Base-by-base conservation (phyloP, 2,329 filamentous ascomycete genomes). In the Talaromyces sp. region DNA sequence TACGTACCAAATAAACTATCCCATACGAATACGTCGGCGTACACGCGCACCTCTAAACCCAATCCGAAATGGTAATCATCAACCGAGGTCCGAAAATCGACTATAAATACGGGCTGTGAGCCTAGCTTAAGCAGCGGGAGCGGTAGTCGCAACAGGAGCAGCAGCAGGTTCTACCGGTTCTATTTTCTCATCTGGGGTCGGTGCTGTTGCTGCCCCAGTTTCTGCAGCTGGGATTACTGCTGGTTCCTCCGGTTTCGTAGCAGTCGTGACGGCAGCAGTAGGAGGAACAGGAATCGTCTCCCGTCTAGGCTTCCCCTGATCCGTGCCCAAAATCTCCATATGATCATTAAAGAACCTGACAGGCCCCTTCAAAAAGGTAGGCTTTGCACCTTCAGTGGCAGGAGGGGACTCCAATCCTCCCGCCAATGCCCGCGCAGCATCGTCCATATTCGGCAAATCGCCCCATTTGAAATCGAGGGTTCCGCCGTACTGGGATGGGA, bases 401-500 rank as follows among this genome's bases (percentile, higher is more conserved):
- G 71, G 69, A 1, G 72, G 67, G 10, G 73, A 69, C 35, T 77
- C 73, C 13, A 79, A 61, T 15, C 65, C 70, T 11, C 75, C 70
- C 31, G 77, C 68, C 8, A 78, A 61, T 25, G 75, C 72, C 5
- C 73, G 75, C 3, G 78, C 74, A 6, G 75, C 71, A 35, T 77
- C 77, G 70, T 97, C 93, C n/a, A 93, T 79, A 61, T 87, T 85
- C 7, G 90, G 89, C 77, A 89, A 82, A 67, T 91, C 86, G 63
- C 92, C 92, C 80, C 90, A 97, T 59, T 85, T 79, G 80, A 90
- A 97, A 27, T 96, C 90, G 9, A 97, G 85, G 69, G 92, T 85
- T 52, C 94, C 94, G 67, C 94, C 94, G 75, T 97, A 98, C 75
- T 90, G 87, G 76, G 91, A 93, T 19, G 94, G 94, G 68, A 98